Conservation (phyloP, 306 rosid genomes). For the Inga oerstediana region DNA sequence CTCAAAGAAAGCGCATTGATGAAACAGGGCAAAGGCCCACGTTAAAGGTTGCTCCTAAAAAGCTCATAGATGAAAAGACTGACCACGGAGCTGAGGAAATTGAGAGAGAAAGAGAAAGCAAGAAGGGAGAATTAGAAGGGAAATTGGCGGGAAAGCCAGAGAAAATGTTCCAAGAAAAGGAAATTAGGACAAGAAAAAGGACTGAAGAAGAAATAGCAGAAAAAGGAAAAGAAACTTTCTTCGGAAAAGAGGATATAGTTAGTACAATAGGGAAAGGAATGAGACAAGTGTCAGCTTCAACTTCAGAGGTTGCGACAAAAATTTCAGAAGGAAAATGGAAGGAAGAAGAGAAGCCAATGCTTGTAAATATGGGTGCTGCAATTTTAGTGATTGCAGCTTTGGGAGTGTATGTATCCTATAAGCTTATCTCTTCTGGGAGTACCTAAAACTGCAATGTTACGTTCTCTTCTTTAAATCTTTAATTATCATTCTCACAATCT, state of each 20-base stretch:
- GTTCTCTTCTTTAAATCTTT: background rate
- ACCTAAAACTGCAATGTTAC: constrained; percentile 1
- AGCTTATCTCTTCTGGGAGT: constrained; percentile 38
- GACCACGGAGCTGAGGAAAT: background rate
- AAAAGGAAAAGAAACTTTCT: constrained; percentile 7
- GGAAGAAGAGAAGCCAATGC: constrained; percentile 48
- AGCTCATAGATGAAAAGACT: background rate
- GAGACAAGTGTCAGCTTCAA: constrained; percentile 27
- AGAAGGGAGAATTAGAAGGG: constrained; percentile 1
- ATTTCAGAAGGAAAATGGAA: constrained; percentile 37
- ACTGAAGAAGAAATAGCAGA: constrained; percentile 9
- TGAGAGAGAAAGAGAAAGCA: background rate
- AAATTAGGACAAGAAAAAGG: constrained; percentile 33
- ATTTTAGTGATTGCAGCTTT: constrained; percentile 55
- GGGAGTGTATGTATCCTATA: constrained; percentile 53
- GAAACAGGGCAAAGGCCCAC: background rate
- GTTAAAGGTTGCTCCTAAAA: background rate
- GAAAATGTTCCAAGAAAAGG: constrained; percentile 33
- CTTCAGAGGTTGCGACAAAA: constrained; percentile 34
- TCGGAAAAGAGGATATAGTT: background rate
- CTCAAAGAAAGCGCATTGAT: background rate
- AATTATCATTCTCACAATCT: background rate
- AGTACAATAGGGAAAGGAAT: constrained; percentile 38
- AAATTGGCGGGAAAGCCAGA: background rate
- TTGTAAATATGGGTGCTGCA: constrained; percentile 62